phyloP scores from a whole-genome alignment of 441 rosid species.

The Erodium moschatum region DNA sequence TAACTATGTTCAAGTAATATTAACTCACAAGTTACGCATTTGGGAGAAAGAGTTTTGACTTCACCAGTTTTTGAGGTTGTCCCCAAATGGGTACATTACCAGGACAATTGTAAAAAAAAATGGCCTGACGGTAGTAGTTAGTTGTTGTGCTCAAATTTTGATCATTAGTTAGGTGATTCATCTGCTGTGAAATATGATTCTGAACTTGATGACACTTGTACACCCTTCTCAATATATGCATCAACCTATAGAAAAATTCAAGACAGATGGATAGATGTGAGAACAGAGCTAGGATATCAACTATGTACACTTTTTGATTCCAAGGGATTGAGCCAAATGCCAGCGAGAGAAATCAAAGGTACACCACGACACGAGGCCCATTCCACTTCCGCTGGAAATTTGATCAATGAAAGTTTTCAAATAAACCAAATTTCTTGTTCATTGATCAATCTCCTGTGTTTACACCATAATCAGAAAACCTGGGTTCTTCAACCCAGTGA shows the following conservation, averaged over 20 bases:
- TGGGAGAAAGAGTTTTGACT: neutral
- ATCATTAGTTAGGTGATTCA: slow-evolving; percentile 49
- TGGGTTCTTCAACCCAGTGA: no score
- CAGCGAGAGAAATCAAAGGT: neutral
- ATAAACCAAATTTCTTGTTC: neutral
- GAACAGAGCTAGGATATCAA: slow-evolving; percentile 9
- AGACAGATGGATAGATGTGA: slow-evolving; percentile 13
- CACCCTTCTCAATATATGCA: no score
- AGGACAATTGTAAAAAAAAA: slow-evolving; percentile 18
- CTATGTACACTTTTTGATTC: neutral
- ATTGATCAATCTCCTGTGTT: neutral
- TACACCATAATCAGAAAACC: no score
- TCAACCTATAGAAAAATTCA: slow-evolving; percentile 37
- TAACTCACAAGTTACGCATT: neutral
- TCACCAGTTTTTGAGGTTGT: neutral
- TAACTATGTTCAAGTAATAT: neutral
- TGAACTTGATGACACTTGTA: no score
- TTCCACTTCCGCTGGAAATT: neutral
- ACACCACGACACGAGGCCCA: no score
- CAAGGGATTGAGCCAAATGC: neutral
- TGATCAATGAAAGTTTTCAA: neutral
- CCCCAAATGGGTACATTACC: neutral
- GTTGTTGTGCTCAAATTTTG: slow-evolving; percentile 47
- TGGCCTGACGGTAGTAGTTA: slow-evolving; percentile 62
- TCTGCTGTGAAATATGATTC: slow-evolving; percentile 59